Evolutionary conservation across 2,329 filamentous ascomycete species (phyloP).

Genomic region (Achaetomium macrosporum): DNA sequence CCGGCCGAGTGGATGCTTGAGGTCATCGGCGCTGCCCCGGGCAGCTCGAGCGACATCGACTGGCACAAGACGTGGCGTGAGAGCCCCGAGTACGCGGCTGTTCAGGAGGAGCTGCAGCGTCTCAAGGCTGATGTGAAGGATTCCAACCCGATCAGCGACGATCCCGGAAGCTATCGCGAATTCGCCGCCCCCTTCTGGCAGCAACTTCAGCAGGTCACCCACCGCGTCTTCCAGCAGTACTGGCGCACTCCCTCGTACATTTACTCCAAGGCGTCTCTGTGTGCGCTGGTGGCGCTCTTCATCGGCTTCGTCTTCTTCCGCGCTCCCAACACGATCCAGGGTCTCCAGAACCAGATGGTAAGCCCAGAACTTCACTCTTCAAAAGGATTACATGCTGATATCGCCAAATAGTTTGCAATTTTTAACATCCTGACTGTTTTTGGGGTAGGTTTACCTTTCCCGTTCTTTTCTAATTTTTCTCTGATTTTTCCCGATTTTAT

Average conservation of each 20-base stretch:
- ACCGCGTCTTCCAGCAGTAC: constrained; percentile 83
- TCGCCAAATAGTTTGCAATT: no score
- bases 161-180: constrained; percentile 50
- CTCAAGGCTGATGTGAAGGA: constrained; percentile 39
- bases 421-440: no score
- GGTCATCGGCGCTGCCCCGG: constrained; percentile 58
- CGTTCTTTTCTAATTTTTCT: no score
- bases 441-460: no score
- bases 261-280: constrained; percentile 72
- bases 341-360: neutral
- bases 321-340: neutral
- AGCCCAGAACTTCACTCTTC: no score
- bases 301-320: constrained; percentile 71
- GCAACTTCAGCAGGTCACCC: constrained; percentile 62
- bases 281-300: constrained; percentile 61
- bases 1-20: constrained; percentile 77
- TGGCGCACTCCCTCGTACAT: constrained; percentile 88
- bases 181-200: constrained; percentile 69
- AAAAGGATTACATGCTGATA: no score
- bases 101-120: constrained; percentile 52
- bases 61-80: constrained; percentile 60
- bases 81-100: constrained; percentile 49
- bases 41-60: constrained; percentile 56
- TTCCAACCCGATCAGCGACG: neutral
- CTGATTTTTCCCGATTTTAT: neutral